Evolutionary conservation across 495 filamentous ascomycete genomes (phyloP).

Genomic region (Aspergillus wentii): DNA sequence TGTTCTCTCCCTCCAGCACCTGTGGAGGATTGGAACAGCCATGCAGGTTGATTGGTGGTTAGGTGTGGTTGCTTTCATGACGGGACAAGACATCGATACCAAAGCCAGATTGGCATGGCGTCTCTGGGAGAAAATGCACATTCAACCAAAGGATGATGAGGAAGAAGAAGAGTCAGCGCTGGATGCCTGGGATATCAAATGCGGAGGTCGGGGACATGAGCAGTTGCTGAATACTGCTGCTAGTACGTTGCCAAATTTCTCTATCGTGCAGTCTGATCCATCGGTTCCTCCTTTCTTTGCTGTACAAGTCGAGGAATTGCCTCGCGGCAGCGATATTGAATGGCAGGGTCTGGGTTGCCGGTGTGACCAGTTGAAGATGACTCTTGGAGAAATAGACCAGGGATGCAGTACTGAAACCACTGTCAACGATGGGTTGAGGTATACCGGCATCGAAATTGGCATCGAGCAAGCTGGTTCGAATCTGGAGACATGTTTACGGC

Average conservation of each 20-base stretch:
- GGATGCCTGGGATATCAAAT: slow-evolving; percentile 70
- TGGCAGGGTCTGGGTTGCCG: slow-evolving; percentile 56
- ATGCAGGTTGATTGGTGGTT: slow-evolving; percentile 71
- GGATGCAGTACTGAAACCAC: slow-evolving; percentile 18
- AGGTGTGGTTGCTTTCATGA: slow-evolving; percentile 67
- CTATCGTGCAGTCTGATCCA: slow-evolving; percentile 14
- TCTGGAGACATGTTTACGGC: slow-evolving; percentile 17
- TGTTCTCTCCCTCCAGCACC: slow-evolving; percentile 76
- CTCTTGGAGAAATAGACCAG: slow-evolving; percentile 4
- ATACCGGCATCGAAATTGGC: slow-evolving; percentile 29
- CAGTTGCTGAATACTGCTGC: slow-evolving; percentile 7
- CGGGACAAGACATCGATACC: slow-evolving; percentile 21
- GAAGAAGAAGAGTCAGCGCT: slow-evolving; percentile 44
- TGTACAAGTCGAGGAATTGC: slow-evolving; percentile 66
- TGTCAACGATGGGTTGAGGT: slow-evolving; percentile 17
- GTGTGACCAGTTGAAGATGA: slow-evolving; percentile 20
- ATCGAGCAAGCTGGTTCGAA: slow-evolving; percentile 7
- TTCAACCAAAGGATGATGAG: slow-evolving; percentile 11
- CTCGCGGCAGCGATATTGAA: slow-evolving; percentile 64
- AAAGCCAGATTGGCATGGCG: slow-evolving; percentile 40
- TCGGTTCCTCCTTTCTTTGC: slow-evolving; percentile 61
- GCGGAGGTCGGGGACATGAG: slow-evolving; percentile 38
- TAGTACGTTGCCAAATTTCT: slow-evolving; percentile 30
- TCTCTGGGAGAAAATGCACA: slow-evolving; percentile 50
- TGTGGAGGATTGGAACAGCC: slow-evolving; percentile 75